A percentile compares a stretch with the other conserved stretches of the same genome.
Conservation (phyloP, 768 basidiomycete species). For the Hirschioporus abietinus region DNA sequence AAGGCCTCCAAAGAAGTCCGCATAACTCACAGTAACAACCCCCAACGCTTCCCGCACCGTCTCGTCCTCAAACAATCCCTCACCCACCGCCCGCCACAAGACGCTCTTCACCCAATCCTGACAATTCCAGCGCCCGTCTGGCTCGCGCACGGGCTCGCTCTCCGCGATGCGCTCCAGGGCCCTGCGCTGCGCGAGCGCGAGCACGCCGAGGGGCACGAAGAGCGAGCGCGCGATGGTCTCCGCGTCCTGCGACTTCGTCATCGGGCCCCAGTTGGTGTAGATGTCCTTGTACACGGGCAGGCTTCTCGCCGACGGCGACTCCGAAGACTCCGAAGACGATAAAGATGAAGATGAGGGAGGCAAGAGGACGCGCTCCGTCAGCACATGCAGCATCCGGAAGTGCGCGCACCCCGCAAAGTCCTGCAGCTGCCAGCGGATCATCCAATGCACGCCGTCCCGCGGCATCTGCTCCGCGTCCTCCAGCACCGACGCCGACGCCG, state of each 20-base stretch:
- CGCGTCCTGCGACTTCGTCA: conserved; percentile 14
- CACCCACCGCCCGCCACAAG: background rate
- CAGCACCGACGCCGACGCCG: background rate
- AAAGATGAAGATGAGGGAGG: too few species aligned
- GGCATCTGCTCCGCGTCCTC: background rate
- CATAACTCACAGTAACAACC: background rate
- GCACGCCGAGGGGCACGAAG: conserved; percentile 13
- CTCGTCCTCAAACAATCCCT: background rate
- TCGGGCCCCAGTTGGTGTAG: conserved; percentile 24
- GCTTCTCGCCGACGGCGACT: too few species aligned
- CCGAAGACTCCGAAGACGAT: too few species aligned
- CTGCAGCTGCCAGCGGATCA: background rate
- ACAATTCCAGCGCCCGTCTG: conserved; percentile 27
- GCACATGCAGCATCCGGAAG: background rate
- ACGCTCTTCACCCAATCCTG: conserved; percentile 16
- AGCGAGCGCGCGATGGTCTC: conserved; percentile 8
- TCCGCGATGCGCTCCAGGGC: conserved; percentile 21
- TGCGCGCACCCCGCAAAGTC: background rate
- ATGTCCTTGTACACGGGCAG: background rate
- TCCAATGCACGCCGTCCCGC: background rate
- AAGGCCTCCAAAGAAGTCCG: too few species aligned
- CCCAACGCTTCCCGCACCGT: background rate
- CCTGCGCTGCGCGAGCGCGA: conserved; percentile 16
- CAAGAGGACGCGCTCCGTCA: background rate
- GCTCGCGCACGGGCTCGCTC: conserved; percentile 16